phyloP scores from a whole-genome alignment of 495 filamentous ascomycete genomes.

The Penicillium bovifimosum region DNA sequence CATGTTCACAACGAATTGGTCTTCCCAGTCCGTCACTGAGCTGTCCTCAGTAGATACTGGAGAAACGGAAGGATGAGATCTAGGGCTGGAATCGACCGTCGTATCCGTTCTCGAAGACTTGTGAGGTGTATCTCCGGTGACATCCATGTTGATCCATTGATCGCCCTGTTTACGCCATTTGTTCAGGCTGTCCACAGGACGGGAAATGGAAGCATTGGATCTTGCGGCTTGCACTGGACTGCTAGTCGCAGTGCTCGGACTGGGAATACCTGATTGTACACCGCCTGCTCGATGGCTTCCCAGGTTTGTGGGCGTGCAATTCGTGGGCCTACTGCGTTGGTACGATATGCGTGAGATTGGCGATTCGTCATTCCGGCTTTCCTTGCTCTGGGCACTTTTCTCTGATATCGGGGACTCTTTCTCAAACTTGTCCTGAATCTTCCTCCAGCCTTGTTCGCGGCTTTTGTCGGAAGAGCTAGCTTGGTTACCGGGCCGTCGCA shows the following conservation, averaged over 20 bases:
- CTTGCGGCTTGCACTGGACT: slow-evolving; percentile 4
- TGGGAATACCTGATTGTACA: slow-evolving; percentile 26
- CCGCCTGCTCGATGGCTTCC: slow-evolving; percentile 19
- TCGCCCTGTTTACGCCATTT: slow-evolving; percentile 25
- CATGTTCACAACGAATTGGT: slow-evolving; percentile 46
- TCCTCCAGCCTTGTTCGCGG: slow-evolving; percentile 31
- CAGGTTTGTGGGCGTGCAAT: slow-evolving; percentile 15
- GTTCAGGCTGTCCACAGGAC: slow-evolving; percentile 10
- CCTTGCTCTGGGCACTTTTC: slow-evolving; percentile 16
- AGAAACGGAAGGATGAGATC: slow-evolving; percentile 31
- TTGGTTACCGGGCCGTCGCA: slow-evolving; percentile 12
- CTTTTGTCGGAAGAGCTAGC: slow-evolving; percentile 19
- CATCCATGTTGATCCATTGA: slow-evolving; percentile 19
- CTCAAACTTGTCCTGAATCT: slow-evolving; percentile 26
- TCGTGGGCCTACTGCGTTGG: slow-evolving; percentile 8
- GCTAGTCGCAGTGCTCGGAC: slow-evolving; percentile 18
- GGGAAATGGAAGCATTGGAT: slow-evolving; percentile 2
- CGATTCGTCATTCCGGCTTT: slow-evolving; percentile 17
- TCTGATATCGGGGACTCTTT: slow-evolving; percentile 24
- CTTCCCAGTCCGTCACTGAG: slow-evolving; percentile 37
- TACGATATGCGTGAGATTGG: slow-evolving; percentile 1
- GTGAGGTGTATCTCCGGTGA: slow-evolving; percentile 13
- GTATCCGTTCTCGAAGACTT: slow-evolving; percentile 19
- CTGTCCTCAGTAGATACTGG: slow-evolving; percentile 30
- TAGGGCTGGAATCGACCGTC: slow-evolving; percentile 26